Evolutionary conservation across 2,329 filamentous ascomycete species (phyloP).

Genomic region (Colletotrichum sublineola): DNA sequence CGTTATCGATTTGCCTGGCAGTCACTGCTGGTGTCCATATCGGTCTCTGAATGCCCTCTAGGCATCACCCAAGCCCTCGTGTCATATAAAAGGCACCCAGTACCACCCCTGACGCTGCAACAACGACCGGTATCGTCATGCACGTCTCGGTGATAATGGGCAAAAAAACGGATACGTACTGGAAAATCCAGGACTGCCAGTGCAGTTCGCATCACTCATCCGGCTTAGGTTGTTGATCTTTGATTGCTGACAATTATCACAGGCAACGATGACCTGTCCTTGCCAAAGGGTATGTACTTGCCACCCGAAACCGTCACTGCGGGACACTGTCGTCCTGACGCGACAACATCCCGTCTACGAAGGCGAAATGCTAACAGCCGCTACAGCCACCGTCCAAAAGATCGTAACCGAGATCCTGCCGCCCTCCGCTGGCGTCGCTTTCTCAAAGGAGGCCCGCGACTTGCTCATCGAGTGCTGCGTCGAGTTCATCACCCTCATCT

Average conservation of each 20-base stretch:
- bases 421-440: conserved; percentile 79
- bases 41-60: background rate
- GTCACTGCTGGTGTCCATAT: background rate
- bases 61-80: background rate
- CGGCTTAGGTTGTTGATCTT: background rate
- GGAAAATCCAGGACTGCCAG: background rate
- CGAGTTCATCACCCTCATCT: conserved; percentile 98
- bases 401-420: conserved; percentile 96
- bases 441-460: conserved; percentile 95
- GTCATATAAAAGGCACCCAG: conserved; percentile 3
- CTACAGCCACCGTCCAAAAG: conserved; percentile 77
- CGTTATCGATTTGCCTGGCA: background rate
- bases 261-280: conserved; percentile 74
- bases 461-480: conserved; percentile 98
- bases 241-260: conserved; percentile 50
- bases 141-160: background rate
- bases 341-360: background rate
- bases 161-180: background rate
- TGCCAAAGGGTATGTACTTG: conserved; percentile 70
- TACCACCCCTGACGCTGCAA: no score
- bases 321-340: background rate
- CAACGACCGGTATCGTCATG: background rate
- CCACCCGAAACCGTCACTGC: background rate
- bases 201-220: background rate
- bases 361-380: background rate